Conservation (phyloP, 768 basidiomycete species). For the Suillus subluteus region DNA sequence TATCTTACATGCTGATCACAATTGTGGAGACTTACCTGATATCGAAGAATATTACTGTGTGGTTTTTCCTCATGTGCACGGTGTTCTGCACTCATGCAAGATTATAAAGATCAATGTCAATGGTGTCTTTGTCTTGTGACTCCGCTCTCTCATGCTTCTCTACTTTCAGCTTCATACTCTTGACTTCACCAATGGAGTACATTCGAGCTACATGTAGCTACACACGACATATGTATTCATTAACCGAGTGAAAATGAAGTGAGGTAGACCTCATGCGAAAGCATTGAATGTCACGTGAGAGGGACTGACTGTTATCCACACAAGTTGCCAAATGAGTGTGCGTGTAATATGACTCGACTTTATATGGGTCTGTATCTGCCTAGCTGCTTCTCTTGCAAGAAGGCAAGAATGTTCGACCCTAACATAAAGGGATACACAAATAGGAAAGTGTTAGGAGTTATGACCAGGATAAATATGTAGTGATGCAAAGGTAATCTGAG, state of each 20-base stretch:
- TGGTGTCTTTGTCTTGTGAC: background rate
- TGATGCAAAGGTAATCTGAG: no score
- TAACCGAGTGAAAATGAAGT: background rate
- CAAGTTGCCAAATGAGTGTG: background rate
- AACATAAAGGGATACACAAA: no score
- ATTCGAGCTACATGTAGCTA: background rate
- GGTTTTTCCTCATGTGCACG: background rate
- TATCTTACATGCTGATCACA: background rate
- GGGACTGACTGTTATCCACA: background rate
- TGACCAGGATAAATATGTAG: no score
- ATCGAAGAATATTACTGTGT: background rate
- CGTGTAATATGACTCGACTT: no score
- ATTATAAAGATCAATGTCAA: background rate
- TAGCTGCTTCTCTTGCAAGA: no score
- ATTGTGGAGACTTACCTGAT: constrained; percentile 1
- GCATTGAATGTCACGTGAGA: background rate
- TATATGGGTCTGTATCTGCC: no score
- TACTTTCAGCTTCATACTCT: background rate
- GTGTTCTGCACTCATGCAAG: background rate
- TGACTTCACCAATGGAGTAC: background rate
- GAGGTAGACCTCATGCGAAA: constrained; percentile 1
- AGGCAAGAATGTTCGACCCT: no score
- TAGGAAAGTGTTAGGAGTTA: no score
- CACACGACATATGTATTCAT: background rate
- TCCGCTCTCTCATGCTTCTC: background rate